Conservation (phyloP, 148 eudicot species). For the Fagopyrum esculentum region DNA sequence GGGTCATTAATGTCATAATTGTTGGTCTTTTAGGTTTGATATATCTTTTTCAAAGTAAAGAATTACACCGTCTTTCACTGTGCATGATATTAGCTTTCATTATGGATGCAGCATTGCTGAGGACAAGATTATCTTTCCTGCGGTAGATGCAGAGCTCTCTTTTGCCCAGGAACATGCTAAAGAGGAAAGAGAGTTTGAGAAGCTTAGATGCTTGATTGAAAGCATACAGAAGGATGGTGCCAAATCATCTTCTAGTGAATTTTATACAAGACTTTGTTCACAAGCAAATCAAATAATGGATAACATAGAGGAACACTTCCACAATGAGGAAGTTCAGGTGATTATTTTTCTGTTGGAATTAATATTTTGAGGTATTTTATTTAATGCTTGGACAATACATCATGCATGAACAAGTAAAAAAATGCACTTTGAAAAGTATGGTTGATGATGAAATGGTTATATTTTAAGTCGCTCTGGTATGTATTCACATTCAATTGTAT, state of each 20-base stretch:
- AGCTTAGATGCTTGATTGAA: slow-evolving; percentile 81
- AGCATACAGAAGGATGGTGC: slow-evolving; percentile 66
- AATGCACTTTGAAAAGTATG: neutral
- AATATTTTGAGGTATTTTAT: neutral
- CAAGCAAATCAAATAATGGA: slow-evolving; percentile 88
- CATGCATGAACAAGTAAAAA: neutral
- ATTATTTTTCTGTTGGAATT: slow-evolving; percentile 11
- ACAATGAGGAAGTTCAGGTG: slow-evolving; percentile 86
- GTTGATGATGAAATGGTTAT: neutral
- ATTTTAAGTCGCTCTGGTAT: neutral
- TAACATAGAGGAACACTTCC: slow-evolving; percentile 69
- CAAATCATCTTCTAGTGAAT: slow-evolving; percentile 66
- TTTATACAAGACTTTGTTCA: slow-evolving; percentile 61
- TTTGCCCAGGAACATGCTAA: slow-evolving; percentile 91
- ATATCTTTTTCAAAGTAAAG: neutral
- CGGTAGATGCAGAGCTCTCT: slow-evolving; percentile 79
- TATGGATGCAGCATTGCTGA: slow-evolving; percentile 78
- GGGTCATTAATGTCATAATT: neutral
- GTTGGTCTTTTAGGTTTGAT: neutral
- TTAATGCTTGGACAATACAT: neutral
- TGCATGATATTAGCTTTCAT: neutral
- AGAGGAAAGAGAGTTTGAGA: slow-evolving; percentile 82
- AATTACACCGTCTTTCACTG: too few species aligned
- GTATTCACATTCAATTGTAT: neutral
- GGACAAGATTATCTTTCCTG: slow-evolving; percentile 94